Percentiles rank a stretch among this genome's conserved stretches.
These are phyloP conservation scores for Zygnema cylindricum DNA, from an alignment of 139 green algal genomes.

Conservation along the genomic window DNA sequence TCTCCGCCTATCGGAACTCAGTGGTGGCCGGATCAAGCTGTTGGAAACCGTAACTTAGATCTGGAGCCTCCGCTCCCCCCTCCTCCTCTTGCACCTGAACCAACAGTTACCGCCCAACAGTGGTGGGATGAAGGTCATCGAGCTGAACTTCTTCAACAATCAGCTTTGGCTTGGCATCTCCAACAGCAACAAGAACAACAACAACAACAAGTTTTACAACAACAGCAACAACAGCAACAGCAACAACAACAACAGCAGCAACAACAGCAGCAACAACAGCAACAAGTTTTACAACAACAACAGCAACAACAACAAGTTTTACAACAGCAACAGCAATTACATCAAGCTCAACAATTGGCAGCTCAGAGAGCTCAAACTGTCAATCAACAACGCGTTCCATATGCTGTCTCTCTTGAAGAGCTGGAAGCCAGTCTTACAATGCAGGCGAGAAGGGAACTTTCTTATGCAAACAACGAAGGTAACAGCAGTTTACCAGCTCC, in stretches of 20 bases:
- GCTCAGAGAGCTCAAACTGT: not conserved
- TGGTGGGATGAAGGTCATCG: not conserved
- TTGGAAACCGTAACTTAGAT: not conserved
- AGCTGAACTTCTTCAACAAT: not conserved
- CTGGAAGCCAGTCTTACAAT: slow-evolving; percentile 15
- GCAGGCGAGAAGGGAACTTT: not conserved
- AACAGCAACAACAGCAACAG: slow-evolving; percentile 42
- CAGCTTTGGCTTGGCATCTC: not conserved
- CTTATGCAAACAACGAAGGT: too few relatives aligned
- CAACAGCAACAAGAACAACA: slow-evolving; percentile 23
- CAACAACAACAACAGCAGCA: slow-evolving; percentile 10
- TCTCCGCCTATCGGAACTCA: too few relatives aligned
- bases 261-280: slow-evolving; percentile 23
- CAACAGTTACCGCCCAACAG: not conserved
- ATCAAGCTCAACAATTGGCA: slow-evolving; percentile 29
- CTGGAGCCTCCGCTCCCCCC: not conserved
- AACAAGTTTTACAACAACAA: slow-evolving; percentile 25
- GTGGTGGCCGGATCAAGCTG: not conserved
- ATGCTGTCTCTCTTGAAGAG: slow-evolving; percentile 16
- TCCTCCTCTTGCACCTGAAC: not conserved
- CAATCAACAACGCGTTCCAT: not conserved
- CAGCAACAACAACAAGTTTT: slow-evolving; percentile 10
- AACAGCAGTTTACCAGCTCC: not conserved
- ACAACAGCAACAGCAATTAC: slow-evolving; percentile 13
- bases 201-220: not conserved